Conservation (phyloP, 208 protist genomes). For the Entamoeba histolytica region DNA sequence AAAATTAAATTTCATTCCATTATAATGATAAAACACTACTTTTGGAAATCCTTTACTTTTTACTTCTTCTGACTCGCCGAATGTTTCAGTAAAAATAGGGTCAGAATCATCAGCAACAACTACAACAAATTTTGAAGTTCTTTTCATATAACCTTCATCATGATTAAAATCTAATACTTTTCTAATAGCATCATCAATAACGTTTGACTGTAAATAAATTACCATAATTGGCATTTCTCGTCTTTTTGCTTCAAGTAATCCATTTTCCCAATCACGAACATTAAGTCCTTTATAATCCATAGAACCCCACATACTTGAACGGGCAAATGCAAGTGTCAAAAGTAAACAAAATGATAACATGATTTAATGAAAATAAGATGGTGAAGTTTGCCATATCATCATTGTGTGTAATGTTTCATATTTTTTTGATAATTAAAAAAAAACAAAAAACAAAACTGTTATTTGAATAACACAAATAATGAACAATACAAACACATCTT, state of each 20-base stretch:
- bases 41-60: background rate
- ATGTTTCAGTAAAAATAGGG: background rate
- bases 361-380: too few relatives aligned
- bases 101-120: background rate
- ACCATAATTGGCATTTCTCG: background rate
- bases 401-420: too few relatives aligned
- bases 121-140: background rate
- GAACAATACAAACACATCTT: too few relatives aligned
- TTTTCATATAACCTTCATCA: background rate
- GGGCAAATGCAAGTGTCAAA: background rate
- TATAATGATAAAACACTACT: background rate
- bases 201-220: background rate
- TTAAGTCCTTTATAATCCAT: background rate
- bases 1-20: background rate
- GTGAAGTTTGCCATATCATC: too few relatives aligned
- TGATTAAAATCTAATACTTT: background rate
- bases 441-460: too few relatives aligned
- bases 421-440: too few relatives aligned
- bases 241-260: background rate
- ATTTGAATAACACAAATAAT: too few relatives aligned
- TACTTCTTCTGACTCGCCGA: background rate
- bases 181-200: background rate
- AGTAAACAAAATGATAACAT: background rate
- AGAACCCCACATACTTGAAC: background rate
- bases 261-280: background rate